A percentile compares a stretch with the other conserved stretches of the same genome.
Evolutionary conservation across 179 eudicot species (phyloP).

Genomic region (Drosera spatulata): DNA sequence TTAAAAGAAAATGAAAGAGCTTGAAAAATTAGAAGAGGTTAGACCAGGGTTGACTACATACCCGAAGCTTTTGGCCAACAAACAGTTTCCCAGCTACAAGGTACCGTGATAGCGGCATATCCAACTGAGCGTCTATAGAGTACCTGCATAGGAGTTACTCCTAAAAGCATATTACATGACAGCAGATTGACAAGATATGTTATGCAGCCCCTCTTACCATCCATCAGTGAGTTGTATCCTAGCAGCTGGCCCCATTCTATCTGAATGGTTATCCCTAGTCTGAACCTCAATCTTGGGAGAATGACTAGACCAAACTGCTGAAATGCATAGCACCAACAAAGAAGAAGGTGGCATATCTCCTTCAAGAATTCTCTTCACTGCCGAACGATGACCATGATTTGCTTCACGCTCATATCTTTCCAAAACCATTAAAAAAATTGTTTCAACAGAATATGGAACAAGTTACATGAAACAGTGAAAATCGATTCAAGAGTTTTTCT

Average conservation of each 20-base stretch:
- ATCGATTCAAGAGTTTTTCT: neutral
- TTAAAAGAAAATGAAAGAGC: neutral
- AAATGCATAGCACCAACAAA: constrained; percentile 69
- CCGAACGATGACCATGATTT: constrained; percentile 85
- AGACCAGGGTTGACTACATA: constrained; percentile 11
- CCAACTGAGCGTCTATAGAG: constrained; percentile 62
- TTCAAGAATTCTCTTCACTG: constrained; percentile 74
- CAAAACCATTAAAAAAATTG: constrained; percentile 1
- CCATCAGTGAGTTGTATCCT: constrained; percentile 84
- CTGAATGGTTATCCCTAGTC: constrained; percentile 14
- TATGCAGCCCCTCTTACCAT: constrained; percentile 39
- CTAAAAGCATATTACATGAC: neutral
- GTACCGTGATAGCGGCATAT: constrained; percentile 45
- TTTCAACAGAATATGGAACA: neutral
- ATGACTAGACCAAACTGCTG: constrained; percentile 31
- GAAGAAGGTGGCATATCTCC: constrained; percentile 89
- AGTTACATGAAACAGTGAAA: neutral
- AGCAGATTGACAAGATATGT: neutral
- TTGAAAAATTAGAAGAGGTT: neutral
- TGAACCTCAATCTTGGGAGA: constrained; percentile 15
- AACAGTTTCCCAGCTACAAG: constrained; percentile 65
- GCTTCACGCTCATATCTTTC: constrained; percentile 91
- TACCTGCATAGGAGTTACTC: constrained; percentile 31
- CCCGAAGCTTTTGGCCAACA: constrained; percentile 91
- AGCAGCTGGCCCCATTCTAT: constrained; percentile 18